phyloP scores from a whole-genome alignment of 1,284 basidiomycete genomes.

The Pyrrhoderma noxium region DNA sequence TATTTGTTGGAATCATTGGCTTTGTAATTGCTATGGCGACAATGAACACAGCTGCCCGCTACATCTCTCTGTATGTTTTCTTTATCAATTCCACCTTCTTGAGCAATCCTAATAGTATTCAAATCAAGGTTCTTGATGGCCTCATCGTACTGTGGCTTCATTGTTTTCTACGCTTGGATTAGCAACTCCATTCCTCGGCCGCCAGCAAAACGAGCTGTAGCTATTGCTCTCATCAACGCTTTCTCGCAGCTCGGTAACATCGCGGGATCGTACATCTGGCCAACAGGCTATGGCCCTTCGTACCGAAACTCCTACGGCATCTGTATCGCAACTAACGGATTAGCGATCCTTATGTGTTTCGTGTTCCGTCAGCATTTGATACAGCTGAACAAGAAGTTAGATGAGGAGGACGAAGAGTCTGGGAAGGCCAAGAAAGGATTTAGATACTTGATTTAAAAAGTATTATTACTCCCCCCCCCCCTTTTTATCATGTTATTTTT shows the following conservation, averaged over 20 bases:
- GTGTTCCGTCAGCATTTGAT: conserved; percentile 45
- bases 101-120: background rate
- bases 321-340: conserved; percentile 41
- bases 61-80: conserved; percentile 56
- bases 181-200: conserved; percentile 61
- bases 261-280: conserved; percentile 58
- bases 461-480: background rate
- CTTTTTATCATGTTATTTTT: background rate
- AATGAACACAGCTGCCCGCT: conserved; percentile 59
- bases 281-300: conserved; percentile 33
- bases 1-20: conserved; percentile 57
- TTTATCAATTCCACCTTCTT: background rate
- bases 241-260: conserved; percentile 72
- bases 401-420: conserved; percentile 36
- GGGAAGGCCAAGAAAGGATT: conserved; percentile 37
- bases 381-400: conserved; percentile 39
- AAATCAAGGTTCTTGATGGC: conserved; percentile 73
- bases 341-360: conserved; percentile 47
- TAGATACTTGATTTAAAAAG: conserved; percentile 38
- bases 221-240: conserved; percentile 66
- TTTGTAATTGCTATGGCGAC: conserved; percentile 68
- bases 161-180: conserved; percentile 66
- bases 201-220: conserved; percentile 70
- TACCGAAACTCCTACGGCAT: conserved; percentile 41
- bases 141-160: conserved; percentile 64